Base-by-base conservation (phyloP, 2,329 filamentous ascomycete genomes). In the Boeremia lycopersici region DNA sequence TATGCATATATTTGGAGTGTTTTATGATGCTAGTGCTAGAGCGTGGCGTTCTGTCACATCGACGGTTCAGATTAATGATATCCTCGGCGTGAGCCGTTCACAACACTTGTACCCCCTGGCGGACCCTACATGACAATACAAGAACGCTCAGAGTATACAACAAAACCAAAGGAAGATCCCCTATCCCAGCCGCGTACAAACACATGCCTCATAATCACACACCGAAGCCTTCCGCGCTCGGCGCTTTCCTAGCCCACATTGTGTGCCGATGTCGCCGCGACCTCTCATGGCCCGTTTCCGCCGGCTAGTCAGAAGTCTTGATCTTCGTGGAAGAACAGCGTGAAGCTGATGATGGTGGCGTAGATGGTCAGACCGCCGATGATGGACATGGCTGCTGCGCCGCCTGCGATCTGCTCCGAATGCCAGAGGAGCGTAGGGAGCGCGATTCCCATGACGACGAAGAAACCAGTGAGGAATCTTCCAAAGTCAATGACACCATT, bases 301-400 rank as follows among this genome's bases (percentile, higher is more conserved):
- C 65, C 69, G 60, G 64, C 59, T 64, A 70, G 66, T 68, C 79
- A 98, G 76, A 98, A 99, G 68, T 98, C 95, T 73, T 96, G 90
- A 75, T 98, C 92, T 77, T 98, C 93, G 74, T 93, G 89, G 82
- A 99, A 99, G 81, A 98, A 99, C 87, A 97, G 90, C 63, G 90
- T 89, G 77, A 99, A 99, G 79, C 90, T 95, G 78, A 99, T 96
- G 74, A 99, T 97, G 43, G 95, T 99, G 53, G 91, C 91, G 78
- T 99, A 99, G 74, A 99, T 99, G 73, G 99, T 80, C 56, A 97
- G 81, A 47, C 95, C 95, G 26, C 95, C 95, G 47, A 93, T 79
- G 67, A 99, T 89, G 47, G 90, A 96, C 95, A 99, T 99, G 73
- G 91, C 80, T 87, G 96, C 96, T 43, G 95, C 95, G 47, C 91